Evolutionary conservation across 352 stramenopile genomes (phyloP).

Genomic region (Globisporangium echinulatum): DNA sequence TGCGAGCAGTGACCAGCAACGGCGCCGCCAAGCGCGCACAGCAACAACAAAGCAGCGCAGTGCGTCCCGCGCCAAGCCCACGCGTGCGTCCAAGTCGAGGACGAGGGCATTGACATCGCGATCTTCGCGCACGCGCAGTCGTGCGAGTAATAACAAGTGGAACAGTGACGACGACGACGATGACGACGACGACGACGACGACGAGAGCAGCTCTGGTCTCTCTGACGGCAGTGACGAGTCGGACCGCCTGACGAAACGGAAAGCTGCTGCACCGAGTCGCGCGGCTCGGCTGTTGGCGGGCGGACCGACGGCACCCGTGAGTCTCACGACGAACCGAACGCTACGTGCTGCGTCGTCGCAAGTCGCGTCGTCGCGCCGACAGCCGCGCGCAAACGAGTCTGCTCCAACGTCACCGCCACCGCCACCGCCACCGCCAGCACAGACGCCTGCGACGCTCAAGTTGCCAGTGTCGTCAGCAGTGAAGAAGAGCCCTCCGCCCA

Average conservation of each 20-base stretch:
- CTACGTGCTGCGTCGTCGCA: neutral
- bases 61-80: slow-evolving; percentile 14
- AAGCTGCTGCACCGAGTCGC: neutral
- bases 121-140: slow-evolving; percentile 7
- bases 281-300: too few relatives aligned
- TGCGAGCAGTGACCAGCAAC: slow-evolving; percentile 29
- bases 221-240: slow-evolving; percentile 8
- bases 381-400: slow-evolving; percentile 10
- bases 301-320: too few relatives aligned
- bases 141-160: slow-evolving; percentile 4
- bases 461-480: neutral
- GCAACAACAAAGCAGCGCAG: slow-evolving; percentile 18
- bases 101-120: neutral
- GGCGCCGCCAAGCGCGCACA: slow-evolving; percentile 13
- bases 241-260: slow-evolving; percentile 3
- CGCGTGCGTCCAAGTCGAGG: slow-evolving; percentile 5
- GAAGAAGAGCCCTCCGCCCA: slow-evolving; percentile 1
- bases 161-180: slow-evolving; percentile 15
- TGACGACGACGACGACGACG: slow-evolving; percentile 2
- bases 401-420: slow-evolving; percentile 20
- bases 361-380: neutral
- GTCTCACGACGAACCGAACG: too few relatives aligned
- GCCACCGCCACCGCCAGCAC: slow-evolving; percentile 21
- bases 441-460: neutral
- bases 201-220: slow-evolving; percentile 1